Evolutionary conservation across 73 alveolate genomes (phyloP).

Genomic region (Uronychia binucleata): DNA sequence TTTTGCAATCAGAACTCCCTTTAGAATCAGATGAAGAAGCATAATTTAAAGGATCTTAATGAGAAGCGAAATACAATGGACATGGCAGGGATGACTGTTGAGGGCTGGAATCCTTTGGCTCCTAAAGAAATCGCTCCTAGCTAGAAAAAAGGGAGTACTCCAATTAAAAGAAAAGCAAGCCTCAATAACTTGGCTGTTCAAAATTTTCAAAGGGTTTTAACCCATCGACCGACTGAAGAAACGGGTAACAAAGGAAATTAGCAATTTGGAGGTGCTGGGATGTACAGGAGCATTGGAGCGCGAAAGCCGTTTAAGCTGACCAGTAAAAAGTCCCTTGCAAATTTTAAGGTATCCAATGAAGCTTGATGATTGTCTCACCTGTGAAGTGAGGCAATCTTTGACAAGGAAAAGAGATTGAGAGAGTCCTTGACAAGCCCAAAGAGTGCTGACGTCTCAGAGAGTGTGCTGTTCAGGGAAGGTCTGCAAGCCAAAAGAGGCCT

Average conservation of each 20-base stretch:
- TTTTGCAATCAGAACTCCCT: background rate
- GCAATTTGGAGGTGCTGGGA: too few relatives aligned
- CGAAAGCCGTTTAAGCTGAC: background rate
- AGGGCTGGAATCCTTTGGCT: background rate
- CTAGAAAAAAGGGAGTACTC: background rate
- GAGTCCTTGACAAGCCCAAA: too few relatives aligned
- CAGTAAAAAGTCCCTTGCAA: background rate
- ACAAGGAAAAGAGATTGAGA: too few relatives aligned
- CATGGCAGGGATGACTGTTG: background rate
- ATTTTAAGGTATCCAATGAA: background rate
- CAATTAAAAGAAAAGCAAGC: too few relatives aligned
- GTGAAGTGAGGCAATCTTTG: background rate
- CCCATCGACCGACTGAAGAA: too few relatives aligned
- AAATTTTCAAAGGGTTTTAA: too few relatives aligned
- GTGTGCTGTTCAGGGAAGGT: too few relatives aligned
- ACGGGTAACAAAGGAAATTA: too few relatives aligned
- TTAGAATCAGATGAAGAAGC: background rate
- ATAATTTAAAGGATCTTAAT: background rate
- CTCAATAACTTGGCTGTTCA: too few relatives aligned
- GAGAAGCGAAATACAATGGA: background rate
- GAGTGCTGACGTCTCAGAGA: too few relatives aligned
- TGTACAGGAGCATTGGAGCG: too few relatives aligned
- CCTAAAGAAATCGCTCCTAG: background rate
- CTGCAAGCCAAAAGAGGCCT: too few relatives aligned
- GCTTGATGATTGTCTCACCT: background rate